phyloP scores from a whole-genome alignment of 345 rosid species.

The Chamaenerion angustifolium region DNA sequence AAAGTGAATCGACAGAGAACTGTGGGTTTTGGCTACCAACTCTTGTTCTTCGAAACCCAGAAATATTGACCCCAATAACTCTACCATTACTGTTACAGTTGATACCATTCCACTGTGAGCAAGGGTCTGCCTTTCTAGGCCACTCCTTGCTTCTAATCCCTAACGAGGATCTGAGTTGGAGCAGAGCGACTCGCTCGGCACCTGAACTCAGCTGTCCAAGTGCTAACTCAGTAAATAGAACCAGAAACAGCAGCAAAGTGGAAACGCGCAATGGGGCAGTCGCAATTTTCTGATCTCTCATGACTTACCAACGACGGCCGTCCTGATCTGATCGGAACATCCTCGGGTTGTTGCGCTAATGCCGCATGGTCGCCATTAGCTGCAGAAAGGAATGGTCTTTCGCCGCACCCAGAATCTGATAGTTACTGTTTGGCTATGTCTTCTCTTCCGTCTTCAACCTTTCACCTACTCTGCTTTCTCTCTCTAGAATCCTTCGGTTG shows the following conservation, averaged over 20 bases:
- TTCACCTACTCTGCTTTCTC: constrained; percentile 16
- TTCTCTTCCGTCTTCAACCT: constrained; percentile 3
- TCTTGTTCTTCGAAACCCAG: constrained; percentile 81
- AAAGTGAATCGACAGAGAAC: constrained; percentile 59
- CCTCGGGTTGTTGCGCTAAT: constrained; percentile 17
- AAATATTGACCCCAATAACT: constrained; percentile 57
- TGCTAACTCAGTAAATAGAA: constrained; percentile 34
- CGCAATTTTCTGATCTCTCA: constrained; percentile 38
- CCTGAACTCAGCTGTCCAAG: constrained; percentile 43
- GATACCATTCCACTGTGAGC: constrained; percentile 60
- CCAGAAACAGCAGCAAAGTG: constrained; percentile 18
- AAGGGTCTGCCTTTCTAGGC: constrained; percentile 85
- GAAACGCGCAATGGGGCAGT: constrained; percentile 1
- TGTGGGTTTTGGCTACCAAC: constrained; percentile 60
- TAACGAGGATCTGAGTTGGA: constrained; percentile 72
- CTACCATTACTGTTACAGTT: constrained; percentile 40
- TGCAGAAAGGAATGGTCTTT: too few species aligned
- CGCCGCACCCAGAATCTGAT: too few species aligned
- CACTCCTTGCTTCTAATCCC: constrained; percentile 82
- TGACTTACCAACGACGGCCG: constrained; percentile 22
- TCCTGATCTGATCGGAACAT: constrained; percentile 12
- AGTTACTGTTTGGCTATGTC: too few species aligned
- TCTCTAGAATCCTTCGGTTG: constrained; percentile 18
- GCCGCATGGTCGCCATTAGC: background rate
- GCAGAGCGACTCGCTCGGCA: constrained; percentile 43